Conservation (phyloP, 140 eudicot species). For the Erigeron philadelphicus region DNA sequence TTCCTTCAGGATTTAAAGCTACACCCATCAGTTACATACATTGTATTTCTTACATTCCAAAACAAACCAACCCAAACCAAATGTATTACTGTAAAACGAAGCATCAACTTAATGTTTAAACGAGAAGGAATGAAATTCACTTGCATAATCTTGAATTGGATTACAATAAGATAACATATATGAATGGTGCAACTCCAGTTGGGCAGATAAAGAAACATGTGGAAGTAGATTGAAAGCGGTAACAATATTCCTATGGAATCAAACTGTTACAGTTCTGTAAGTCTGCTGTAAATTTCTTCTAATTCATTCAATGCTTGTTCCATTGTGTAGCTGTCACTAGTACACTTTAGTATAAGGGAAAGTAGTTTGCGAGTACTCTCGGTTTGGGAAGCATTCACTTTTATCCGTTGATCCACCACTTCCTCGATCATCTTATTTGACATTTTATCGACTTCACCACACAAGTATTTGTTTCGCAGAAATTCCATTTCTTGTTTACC, state of each 20-base stretch:
- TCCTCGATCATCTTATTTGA: background rate
- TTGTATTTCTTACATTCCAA: too few species aligned
- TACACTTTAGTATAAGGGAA: background rate
- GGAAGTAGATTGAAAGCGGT: background rate
- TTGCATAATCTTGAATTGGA: too few species aligned
- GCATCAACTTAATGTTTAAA: too few species aligned
- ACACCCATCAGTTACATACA: too few species aligned
- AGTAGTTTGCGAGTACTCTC: background rate
- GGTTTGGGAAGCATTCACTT: background rate
- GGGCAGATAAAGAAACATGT: background rate
- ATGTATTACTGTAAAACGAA: too few species aligned
- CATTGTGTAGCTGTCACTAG: background rate
- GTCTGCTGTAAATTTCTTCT: background rate
- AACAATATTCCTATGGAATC: background rate
- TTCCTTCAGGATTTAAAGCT: too few species aligned
- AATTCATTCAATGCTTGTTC: background rate
- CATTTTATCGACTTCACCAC: background rate
- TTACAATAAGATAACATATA: too few species aligned
- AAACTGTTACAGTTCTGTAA: background rate
- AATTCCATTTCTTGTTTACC: too few species aligned
- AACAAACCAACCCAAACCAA: too few species aligned
- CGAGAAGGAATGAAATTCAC: too few species aligned
- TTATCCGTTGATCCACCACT: background rate
- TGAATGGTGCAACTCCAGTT: background rate
- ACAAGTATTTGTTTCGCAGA: background rate